Base-by-base conservation (phyloP, 768 basidiomycete species). In the Hysterangium stoloniferum region DNA sequence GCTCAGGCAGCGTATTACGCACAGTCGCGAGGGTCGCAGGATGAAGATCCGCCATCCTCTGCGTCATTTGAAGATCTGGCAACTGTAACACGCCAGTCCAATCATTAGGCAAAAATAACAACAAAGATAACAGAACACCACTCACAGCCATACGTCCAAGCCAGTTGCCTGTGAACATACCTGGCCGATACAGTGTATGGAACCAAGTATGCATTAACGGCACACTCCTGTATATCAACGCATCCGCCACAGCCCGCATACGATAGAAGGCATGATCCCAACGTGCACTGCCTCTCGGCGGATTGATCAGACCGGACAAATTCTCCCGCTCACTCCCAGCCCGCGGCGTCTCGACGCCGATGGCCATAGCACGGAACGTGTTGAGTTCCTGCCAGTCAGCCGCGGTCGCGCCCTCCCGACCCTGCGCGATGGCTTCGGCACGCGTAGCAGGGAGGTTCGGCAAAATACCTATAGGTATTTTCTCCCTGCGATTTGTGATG, bases 261-360 rank as follows among this genome's bases (percentile, higher is more conserved):
- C 49, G 37, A n/a, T 31, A 8, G 37, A 51, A 51, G 12, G 27
- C 25, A 17, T 51, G 49, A 28, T 51, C 49, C 38, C 37, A 51
- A 7, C 49, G 49, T 15, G 17, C 29, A 40, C 49, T 51, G 2
- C 49, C 49, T 4, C 17, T 13, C 25, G 20, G 37, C 17, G 38
- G 36, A 40, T 42, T 13, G 20, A 17, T 22, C 19, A 51, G 25
- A 22, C 12, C 20, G n/a, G 49, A 31, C 7, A 42, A 29, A 33
- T 51, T 38, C 27, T 51, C 49, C 17, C 38, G 9, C 33, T 34
- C 33, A 28, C 38, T 28, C 22, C 36, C 37, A 4, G 49, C 37
- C 9, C 22, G 37, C 9, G 49, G 49, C n/a, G 33, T 34, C 17
- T 51, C 37, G n/a, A 31, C 17, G 4, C 49, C 49, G 12, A 51